Evolutionary conservation across 495 filamentous ascomycete species (phyloP).

Genomic region (Pyrenopolyporus hunteri): DNA sequence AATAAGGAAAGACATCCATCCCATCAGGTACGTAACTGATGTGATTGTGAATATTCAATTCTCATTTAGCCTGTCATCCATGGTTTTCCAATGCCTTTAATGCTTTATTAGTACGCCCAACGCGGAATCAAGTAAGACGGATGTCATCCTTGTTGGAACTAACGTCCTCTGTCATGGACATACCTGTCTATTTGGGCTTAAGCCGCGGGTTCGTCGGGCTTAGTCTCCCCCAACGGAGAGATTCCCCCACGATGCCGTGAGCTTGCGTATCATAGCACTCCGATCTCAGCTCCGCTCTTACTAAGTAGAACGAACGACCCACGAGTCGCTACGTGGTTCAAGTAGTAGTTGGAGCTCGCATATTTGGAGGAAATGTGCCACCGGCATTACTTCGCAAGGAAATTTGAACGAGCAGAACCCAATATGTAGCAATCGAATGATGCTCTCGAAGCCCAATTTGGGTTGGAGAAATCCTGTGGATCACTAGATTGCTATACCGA

Average conservation of each 20-base stretch:
- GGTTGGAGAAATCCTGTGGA: conserved; percentile 24
- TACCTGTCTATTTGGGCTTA: conserved; percentile 27
- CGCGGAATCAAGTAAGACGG: background rate
- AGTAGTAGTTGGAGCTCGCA: conserved; percentile 21
- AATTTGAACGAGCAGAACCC: conserved; percentile 11
- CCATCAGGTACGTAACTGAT: background rate
- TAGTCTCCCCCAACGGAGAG: conserved; percentile 18
- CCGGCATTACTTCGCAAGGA: conserved; percentile 24
- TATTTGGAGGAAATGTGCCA: conserved; percentile 26
- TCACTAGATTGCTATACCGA: conserved; percentile 31
- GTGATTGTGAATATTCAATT: background rate
- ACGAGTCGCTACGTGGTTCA: conserved; percentile 7
- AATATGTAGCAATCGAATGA: conserved; percentile 31
- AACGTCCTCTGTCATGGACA: conserved; percentile 2
- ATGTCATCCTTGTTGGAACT: background rate
- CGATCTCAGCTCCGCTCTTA: conserved; percentile 26
- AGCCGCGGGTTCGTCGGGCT: conserved; percentile 21
- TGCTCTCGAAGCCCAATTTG: conserved; percentile 8
- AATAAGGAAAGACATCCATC: no score
- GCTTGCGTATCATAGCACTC: conserved; percentile 5
- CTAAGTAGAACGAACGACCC: conserved; percentile 14
- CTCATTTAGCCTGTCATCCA: background rate
- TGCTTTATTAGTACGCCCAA: background rate
- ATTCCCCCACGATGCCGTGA: conserved; percentile 27
- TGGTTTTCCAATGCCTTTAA: background rate